These are phyloP conservation scores for Deakozyma indianensis DNA, from an alignment of 805 yeast species.

Conservation along the genomic window DNA sequence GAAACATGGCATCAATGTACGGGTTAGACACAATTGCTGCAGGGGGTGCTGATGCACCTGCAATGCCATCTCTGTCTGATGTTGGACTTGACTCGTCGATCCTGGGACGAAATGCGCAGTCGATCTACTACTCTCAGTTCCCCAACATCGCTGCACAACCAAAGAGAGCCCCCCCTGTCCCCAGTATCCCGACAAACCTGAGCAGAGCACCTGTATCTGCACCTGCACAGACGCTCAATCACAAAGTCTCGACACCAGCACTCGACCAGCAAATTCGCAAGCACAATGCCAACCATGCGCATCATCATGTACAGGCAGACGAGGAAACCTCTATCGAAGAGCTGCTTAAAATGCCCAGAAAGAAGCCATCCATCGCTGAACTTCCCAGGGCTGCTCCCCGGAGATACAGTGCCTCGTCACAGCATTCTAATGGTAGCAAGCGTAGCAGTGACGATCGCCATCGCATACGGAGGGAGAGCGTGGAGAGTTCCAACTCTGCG, in stretches of 20 bases:
- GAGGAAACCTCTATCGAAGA: neutral
- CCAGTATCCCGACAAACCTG: neutral
- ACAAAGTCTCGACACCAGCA: neutral
- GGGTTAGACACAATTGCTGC: neutral
- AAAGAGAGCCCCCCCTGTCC: neutral
- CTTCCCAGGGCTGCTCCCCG: neutral
- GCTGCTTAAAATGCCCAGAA: neutral
- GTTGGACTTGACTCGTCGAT: neutral
- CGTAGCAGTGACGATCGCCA: neutral
- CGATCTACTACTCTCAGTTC: neutral
- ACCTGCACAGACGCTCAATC: neutral
- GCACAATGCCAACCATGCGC: conserved; percentile 1
- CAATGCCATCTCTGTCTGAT: neutral
- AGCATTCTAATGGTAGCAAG: neutral
- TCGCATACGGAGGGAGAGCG: neutral
- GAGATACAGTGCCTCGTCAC: neutral
- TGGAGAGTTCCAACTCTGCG: neutral
- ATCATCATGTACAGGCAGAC: neutral
- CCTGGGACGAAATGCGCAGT: neutral
- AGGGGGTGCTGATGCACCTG: neutral
- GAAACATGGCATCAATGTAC: conserved; percentile 1
- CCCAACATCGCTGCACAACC: neutral
- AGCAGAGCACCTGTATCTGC: neutral
- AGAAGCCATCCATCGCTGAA: neutral
- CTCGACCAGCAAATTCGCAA: conserved; percentile 1